These are phyloP conservation scores for Salix brachista DNA, from an alignment of 345 rosid species.

Conservation along the genomic window DNA sequence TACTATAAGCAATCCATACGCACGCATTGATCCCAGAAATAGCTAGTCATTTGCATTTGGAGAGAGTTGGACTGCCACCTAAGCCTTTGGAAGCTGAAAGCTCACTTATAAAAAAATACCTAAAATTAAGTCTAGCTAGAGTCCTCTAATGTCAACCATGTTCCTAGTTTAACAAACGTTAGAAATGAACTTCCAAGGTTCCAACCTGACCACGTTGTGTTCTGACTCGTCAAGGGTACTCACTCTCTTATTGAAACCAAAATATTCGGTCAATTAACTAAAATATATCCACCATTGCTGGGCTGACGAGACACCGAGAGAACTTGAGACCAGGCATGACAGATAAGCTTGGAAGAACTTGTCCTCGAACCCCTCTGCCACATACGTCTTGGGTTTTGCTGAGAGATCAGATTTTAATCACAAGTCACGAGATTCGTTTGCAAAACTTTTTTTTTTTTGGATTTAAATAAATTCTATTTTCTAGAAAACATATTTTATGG, in stretches of 20 bases:
- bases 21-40: not conserved
- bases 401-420: not conserved
- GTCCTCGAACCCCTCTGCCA: not conserved
- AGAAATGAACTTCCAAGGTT: not conserved
- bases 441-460: not conserved
- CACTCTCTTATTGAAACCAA: not conserved
- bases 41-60: not conserved
- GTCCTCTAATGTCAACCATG: not conserved
- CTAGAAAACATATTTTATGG: too few species aligned
- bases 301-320: not conserved
- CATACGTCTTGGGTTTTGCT: not conserved
- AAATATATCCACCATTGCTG: not conserved
- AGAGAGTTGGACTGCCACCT: not conserved
- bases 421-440: not conserved
- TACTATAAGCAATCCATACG: not conserved
- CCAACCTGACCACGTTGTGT: not conserved
- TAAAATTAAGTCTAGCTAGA: not conserved
- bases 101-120: not conserved
- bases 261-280: not conserved
- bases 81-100: not conserved
- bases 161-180: not conserved
- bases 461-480: too few species aligned
- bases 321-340: not conserved
- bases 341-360: constrained; percentile 6
- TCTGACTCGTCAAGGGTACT: not conserved